Base-by-base conservation (phyloP, 1,284 basidiomycete genomes). In the Boletus smithii region DNA sequence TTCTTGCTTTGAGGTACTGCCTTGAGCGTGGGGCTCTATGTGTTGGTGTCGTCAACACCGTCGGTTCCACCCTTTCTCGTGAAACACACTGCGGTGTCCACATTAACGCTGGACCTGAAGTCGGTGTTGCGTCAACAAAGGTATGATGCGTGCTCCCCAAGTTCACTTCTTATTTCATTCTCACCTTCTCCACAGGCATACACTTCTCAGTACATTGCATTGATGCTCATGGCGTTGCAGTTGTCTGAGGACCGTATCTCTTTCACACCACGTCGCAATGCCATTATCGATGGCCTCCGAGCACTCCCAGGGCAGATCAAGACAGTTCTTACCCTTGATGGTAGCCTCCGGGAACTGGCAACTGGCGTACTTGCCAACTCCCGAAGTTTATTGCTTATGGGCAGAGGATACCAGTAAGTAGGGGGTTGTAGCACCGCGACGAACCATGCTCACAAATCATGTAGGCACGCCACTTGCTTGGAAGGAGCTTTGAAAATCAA, bases 121-220 rank as follows among this genome's bases (percentile, higher is more conserved):
- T 99, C 55, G 95, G 97, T 80, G 97, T 99, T 53, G 97, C 97
- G 6, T 98, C 95, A n/a, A 99, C 97, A 55, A 99, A 99, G 85
- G 87, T 86, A 42, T 46, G 72, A 59, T 34, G 18, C 22, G 5
- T 9, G 10, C 4, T 51, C 2, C 26, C 8, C 2, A 3, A 14
- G 4, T 16, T 33, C 20, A 23, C 3, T 34, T 18, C 3, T 34
- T 18, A 3, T 10, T 32, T 18, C 8, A 3, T 27, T 36, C 26
- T 49, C 27, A 60, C 7, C 4, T n/a, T 8, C 18, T 39, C 33
- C 33, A 29, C 53, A 89, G 86, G 97, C 97, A 3, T 99, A 99
- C 75, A 99, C 95, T 3, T 98, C 95, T 42, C 95, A 99, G 74
- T 99, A 98, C 77, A 95, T 99, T 59, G 97, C 95, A 3, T 80